Conservation (phyloP, 2,329 filamentous ascomycete species). For the Pyricularia pennisetigena region DNA sequence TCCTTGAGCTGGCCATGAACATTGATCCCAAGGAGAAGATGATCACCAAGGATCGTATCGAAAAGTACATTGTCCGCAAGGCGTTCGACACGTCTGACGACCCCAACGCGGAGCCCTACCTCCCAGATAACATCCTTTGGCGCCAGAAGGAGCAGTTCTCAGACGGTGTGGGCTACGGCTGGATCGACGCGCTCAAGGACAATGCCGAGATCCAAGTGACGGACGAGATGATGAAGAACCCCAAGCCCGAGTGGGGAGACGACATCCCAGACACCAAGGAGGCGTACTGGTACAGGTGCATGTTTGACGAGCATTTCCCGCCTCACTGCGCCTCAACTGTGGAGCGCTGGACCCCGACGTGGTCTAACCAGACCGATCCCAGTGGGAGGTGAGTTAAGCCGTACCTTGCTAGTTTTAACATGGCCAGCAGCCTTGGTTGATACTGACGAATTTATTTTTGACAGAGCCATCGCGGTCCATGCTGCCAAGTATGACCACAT, state of each 20-base stretch:
- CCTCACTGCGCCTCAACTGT: slow-evolving; percentile 84
- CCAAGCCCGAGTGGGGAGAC: slow-evolving; percentile 87
- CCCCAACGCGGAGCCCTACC: slow-evolving; percentile 70
- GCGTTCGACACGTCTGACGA: slow-evolving; percentile 92
- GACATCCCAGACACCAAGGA: slow-evolving; percentile 97
- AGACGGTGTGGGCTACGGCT: slow-evolving; percentile 96
- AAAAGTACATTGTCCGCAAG: slow-evolving; percentile 97
- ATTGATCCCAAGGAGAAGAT: slow-evolving; percentile 93
- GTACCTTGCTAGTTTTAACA: neutral
- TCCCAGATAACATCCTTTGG: slow-evolving; percentile 95
- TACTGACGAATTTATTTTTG: slow-evolving; percentile 11
- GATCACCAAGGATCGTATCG: slow-evolving; percentile 80
- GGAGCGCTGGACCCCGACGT: slow-evolving; percentile 93
- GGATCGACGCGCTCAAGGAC: slow-evolving; percentile 97
- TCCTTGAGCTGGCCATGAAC: slow-evolving; percentile 87
- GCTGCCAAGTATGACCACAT: slow-evolving; percentile 59
- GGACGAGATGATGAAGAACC: slow-evolving; percentile 98
- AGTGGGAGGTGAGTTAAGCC: slow-evolving; percentile 64
- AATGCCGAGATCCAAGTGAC: slow-evolving; percentile 81
- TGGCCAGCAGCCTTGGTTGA: neutral
- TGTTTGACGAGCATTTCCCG: slow-evolving; percentile 99
- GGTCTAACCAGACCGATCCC: slow-evolving; percentile 93
- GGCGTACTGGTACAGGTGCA: slow-evolving; percentile 95
- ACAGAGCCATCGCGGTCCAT: slow-evolving; percentile 67
- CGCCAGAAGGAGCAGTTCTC: slow-evolving; percentile 99